Evolutionary conservation across 192 early-diverging fungal species (phyloP).

Genomic region (Coemansia sp.): DNA sequence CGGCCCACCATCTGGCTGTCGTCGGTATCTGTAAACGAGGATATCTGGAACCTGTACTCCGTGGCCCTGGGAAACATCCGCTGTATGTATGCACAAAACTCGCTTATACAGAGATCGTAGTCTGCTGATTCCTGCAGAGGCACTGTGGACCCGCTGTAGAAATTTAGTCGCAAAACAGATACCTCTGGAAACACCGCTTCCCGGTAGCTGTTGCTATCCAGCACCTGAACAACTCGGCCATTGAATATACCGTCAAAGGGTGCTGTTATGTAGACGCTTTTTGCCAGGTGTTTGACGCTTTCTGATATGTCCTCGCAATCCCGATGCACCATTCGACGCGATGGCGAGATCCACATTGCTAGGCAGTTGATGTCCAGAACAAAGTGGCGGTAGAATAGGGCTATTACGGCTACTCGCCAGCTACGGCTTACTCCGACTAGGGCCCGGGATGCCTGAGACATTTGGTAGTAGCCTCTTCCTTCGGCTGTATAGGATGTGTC

Average conservation of each 20-base stretch:
- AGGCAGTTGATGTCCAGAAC: conserved; percentile 34
- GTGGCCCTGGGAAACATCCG: conserved; percentile 23
- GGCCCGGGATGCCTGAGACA: conserved; percentile 13
- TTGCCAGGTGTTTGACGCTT: conserved; percentile 23
- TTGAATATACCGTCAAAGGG: conserved; percentile 39
- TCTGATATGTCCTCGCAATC: conserved; percentile 19
- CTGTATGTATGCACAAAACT: conserved; percentile 18
- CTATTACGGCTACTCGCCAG: conserved; percentile 31
- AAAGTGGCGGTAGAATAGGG: conserved; percentile 35
- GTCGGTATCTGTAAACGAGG: conserved; percentile 37
- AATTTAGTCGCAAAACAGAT: conserved; percentile 24
- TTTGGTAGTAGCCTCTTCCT: conserved; percentile 16
- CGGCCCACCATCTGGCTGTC: conserved; percentile 48
- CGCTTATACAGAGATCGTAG: conserved; percentile 5
- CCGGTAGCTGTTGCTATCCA: conserved; percentile 14
- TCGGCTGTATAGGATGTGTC: neutral
- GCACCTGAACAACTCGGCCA: conserved; percentile 20
- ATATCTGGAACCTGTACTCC: conserved; percentile 33
- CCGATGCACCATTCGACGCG: conserved; percentile 21
- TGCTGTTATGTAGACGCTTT: conserved; percentile 24
- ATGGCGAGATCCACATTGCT: conserved; percentile 21
- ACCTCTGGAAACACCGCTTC: conserved; percentile 27
- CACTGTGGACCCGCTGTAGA: conserved; percentile 30
- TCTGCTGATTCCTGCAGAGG: conserved; percentile 32
- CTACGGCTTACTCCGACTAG: conserved; percentile 29